A percentile compares a stretch with the other conserved stretches of the same genome.
Evolutionary conservation across 768 basidiomycete species (phyloP).

Genomic region (Clavaria fumosa): DNA sequence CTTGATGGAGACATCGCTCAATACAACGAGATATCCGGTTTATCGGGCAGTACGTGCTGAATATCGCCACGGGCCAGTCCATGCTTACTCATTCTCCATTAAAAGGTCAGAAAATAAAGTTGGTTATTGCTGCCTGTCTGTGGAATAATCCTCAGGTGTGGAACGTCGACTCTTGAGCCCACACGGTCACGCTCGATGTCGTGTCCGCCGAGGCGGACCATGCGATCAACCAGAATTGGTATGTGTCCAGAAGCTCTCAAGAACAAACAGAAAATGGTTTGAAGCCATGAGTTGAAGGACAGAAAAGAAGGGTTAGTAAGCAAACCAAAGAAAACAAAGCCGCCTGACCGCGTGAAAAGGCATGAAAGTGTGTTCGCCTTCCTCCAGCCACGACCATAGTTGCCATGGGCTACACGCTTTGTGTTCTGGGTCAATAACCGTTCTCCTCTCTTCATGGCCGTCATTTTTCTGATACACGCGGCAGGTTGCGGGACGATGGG

Average conservation of each 20-base stretch:
- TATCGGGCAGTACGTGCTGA: constrained; percentile 85
- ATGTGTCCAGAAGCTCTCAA: constrained; percentile 55
- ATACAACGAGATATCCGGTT: constrained; percentile 90
- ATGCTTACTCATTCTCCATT: constrained; percentile 8
- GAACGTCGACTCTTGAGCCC: constrained; percentile 64
- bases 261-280: constrained; percentile 55
- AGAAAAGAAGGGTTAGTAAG: too few species aligned
- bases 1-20: constrained; percentile 96
- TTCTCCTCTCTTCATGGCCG: constrained; percentile 4
- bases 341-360: too few species aligned
- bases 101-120: constrained; percentile 88
- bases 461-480: constrained; percentile 12
- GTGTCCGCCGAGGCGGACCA: constrained; percentile 52
- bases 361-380: too few species aligned
- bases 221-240: constrained; percentile 63
- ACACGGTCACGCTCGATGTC: constrained; percentile 60
- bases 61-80: constrained; percentile 23
- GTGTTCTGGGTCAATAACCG: constrained; percentile 51
- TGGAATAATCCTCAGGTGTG: constrained; percentile 90
- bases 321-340: too few species aligned
- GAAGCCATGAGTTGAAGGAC: too few species aligned
- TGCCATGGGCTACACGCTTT: constrained; percentile 95
- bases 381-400: too few species aligned
- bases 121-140: constrained; percentile 85
- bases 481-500: constrained; percentile 99